Base-by-base conservation (phyloP, 805 yeast genomes). In the Yamadazyma scolyti region DNA sequence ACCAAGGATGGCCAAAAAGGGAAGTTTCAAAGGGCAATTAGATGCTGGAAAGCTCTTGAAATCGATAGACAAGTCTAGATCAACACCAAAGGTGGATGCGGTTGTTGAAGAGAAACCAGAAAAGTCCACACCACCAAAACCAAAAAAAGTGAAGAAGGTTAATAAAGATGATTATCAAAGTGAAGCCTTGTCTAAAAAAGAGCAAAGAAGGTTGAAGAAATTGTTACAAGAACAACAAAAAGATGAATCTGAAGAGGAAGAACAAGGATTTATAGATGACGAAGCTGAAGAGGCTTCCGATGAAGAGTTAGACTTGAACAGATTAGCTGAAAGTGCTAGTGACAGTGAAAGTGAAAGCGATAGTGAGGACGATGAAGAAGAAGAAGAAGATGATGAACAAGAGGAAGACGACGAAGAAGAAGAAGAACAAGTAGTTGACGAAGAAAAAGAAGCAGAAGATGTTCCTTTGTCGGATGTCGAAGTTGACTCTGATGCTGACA, bases 401-500 rank as follows among this genome's bases (percentile, higher is more conserved):
- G 73, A 59, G 2, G 73, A 58, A 3, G 75, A 60, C 2, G 73
- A 59, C 2, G 73, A 58, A 4, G 75, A 67, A 3, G 77, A 68
- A 8, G 77, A 71, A 5, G 77, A 68, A 1, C 75, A 64, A 7
- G 78, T 69, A 10, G 78, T 71, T 23, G 79, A 71, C 26, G 79
- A 72, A 18, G 83, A 75, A 25, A 58, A 40, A 3, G 90, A 79
- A 6, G 86, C 77, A 34, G 89, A 82, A 43, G 97, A 88, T 46
- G 73, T 89, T 26, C 83, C 96, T 13, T 73, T 87, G 31, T 84
- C 95, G 1, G 97, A 88, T 33, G 97, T 82, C 16, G 97, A 90
- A 50, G 63, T 86, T 25, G 97, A 88, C 50, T 85, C 93, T 2
- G 97, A 89, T 54, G 95, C 95, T 11, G 98, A 93, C 56, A 77